phyloP scores from a whole-genome alignment of 495 filamentous ascomycete species.

The Hypomontagnella monticulosa region DNA sequence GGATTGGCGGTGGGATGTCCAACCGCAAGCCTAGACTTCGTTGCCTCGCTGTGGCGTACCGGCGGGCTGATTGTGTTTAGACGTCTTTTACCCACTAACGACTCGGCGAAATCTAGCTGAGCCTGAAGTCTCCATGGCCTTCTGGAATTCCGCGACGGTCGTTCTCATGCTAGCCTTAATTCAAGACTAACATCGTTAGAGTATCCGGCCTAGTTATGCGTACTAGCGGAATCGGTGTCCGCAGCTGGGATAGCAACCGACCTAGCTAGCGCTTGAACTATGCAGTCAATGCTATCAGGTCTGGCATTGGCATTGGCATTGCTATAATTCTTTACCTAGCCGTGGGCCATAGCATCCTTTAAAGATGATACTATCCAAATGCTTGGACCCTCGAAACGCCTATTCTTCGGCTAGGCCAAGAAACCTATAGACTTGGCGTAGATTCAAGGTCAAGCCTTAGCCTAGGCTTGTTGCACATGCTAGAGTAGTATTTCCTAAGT shows the following conservation, averaged over 20 bases:
- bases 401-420: neutral
- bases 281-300: conserved; percentile 6
- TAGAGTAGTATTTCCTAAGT: neutral
- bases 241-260: conserved; percentile 26
- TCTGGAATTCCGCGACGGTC: conserved; percentile 9
- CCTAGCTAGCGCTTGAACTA: conserved; percentile 8
- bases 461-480: no score
- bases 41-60: conserved; percentile 7
- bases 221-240: conserved; percentile 34
- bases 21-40: conserved; percentile 5
- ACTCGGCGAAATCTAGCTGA: neutral
- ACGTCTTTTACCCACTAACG: neutral
- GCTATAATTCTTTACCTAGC: neutral
- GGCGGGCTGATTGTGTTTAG: conserved; percentile 2
- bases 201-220: conserved; percentile 9
- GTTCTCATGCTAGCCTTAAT: conserved; percentile 10
- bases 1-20: conserved; percentile 14
- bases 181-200: neutral
- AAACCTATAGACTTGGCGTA: no score
- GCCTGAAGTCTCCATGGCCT: conserved; percentile 2
- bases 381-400: neutral
- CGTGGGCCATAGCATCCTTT: neutral
- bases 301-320: conserved; percentile 15
- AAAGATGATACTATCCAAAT: neutral
- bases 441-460: no score